Conservation (phyloP, 148 eudicot genomes). For the Fagopyrum esculentum region DNA sequence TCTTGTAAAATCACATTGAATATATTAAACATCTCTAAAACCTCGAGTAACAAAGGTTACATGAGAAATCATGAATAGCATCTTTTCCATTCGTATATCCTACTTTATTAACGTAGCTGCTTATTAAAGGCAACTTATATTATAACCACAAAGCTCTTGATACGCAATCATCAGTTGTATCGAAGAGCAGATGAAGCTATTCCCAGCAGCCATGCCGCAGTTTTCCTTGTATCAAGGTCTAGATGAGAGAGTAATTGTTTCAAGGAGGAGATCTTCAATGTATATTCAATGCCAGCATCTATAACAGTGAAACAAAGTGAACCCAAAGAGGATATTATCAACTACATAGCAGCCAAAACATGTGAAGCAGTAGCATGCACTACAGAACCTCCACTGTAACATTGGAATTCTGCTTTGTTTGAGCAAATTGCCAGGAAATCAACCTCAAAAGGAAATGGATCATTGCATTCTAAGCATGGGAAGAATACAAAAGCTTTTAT, state of each 20-base stretch:
- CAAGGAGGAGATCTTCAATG: constrained; percentile 64
- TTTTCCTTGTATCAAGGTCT: constrained; percentile 76
- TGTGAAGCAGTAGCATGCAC: constrained; percentile 86
- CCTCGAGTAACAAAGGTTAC: no score
- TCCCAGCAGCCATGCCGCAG: constrained; percentile 83
- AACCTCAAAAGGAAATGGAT: constrained; percentile 66
- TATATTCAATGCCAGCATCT: constrained; percentile 74
- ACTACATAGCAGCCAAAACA: constrained; percentile 42
- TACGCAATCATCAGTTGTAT: constrained; percentile 65
- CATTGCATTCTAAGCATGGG: constrained; percentile 69
- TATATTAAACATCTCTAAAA: no score
- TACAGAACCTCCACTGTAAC: constrained; percentile 68
- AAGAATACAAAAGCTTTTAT: constrained; percentile 58
- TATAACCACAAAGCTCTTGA: constrained; percentile 19
- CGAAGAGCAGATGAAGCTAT: constrained; percentile 77
- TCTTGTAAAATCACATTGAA: no score
- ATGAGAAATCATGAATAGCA: no score
- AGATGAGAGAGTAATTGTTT: constrained; percentile 70
- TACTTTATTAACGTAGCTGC: no score
- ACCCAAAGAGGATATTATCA: background rate
- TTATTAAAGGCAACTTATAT: no score
- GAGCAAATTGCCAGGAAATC: constrained; percentile 34
- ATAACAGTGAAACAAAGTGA: constrained; percentile 7
- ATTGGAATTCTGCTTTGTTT: constrained; percentile 32
- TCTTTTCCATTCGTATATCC: no score